Evolutionary conservation across 140 eudicot genomes (phyloP), one percentile per base, ranked within the genome.

Genomic region (Flaveria floridana): DNA sequence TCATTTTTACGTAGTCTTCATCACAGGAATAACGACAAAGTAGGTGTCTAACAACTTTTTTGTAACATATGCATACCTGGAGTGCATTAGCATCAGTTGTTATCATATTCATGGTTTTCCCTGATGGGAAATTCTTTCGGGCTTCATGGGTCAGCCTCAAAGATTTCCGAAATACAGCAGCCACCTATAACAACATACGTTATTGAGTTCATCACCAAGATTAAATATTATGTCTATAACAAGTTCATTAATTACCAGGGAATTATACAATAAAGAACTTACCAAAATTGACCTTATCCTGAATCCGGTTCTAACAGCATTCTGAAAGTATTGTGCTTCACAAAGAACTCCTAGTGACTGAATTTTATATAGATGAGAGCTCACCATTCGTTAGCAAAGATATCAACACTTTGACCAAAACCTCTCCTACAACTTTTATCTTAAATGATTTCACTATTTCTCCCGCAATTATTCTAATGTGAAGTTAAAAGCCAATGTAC

Each of bases 261-360:
- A 2, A 25, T 30, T 18, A 19, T 23, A 30, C 42, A 74, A 76
- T 9, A 50, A 74, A 65, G 21, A 69, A 23, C 77, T 78, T 88
- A 94, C 99, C 94, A 94, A 75, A 74, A 92, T 88, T 75, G 99
- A 90, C 69, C 97, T 81, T 77, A 94, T 86, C 51, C 96, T 85
- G 87, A 79, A 94, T n/a, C 99, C 99, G 71, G 84, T 89, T 70
- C 97, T 96, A 85, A 85, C 86, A 80, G 88, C 99, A 84, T 90
- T 94, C 77, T 94, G 97, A 83, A 94, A 94, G 73, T 94, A 94
- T 83, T 94, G 99, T 76, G 97, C 93, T 85, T 94, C 99, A 84
- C 85, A 86, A 18, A 94, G 83, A 76, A 94, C 97, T 26, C 99
- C 99, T 51, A 90, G 70, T 61, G 87, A 87, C 99, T 94, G 84